Evolutionary conservation across 2,329 filamentous ascomycete genomes (phyloP).

Genomic region (Pseudogymnoascus pannorum): DNA sequence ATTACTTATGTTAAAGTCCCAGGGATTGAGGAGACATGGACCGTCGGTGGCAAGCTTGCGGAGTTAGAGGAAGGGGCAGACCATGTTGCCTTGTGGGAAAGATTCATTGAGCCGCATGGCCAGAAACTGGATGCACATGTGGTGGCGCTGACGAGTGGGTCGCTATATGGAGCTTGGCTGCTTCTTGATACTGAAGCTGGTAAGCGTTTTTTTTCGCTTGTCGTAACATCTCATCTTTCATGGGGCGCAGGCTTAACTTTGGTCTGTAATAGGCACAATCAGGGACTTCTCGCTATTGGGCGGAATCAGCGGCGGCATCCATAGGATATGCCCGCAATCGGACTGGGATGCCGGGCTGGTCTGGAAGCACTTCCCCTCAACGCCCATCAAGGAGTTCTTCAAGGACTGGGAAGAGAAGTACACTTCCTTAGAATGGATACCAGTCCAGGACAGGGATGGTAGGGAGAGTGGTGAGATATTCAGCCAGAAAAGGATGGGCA

Average conservation of each 20-base stretch:
- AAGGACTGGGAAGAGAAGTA: conserved; percentile 10
- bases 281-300: background rate
- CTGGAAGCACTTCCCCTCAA: conserved; percentile 11
- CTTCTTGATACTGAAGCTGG: conserved; percentile 14
- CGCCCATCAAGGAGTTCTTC: conserved; percentile 12
- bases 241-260: background rate
- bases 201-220: conserved; percentile 5
- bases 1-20: conserved; percentile 12
- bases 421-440: conserved; percentile 6
- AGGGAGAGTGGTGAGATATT: background rate
- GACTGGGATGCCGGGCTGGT: background rate
- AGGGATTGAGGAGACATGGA: background rate
- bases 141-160: conserved; percentile 13
- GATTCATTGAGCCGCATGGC: conserved; percentile 8
- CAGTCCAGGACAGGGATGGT: background rate
- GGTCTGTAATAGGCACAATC: background rate
- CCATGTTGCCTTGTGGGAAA: background rate
- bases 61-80: background rate
- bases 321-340: background rate
- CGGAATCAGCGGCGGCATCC: background rate
- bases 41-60: background rate
- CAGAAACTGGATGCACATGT: conserved; percentile 11
- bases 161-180: conserved; percentile 12
- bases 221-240: background rate
- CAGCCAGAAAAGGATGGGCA: background rate